Conservation (phyloP, 2,329 filamentous ascomycete genomes). For the Aspergillus flavus region DNA sequence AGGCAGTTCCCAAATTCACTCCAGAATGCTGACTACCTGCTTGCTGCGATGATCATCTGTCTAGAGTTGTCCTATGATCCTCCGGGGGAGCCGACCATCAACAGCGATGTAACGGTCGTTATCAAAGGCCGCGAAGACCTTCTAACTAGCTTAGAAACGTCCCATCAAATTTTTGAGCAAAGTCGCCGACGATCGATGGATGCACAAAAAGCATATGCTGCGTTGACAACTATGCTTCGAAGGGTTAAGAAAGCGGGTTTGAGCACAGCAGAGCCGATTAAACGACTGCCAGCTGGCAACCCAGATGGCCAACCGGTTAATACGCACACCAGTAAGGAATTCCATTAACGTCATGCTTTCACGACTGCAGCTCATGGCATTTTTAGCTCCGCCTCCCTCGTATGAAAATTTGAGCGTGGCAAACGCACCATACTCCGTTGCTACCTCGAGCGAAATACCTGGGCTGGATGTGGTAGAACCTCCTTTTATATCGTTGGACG, state of each 20-base stretch:
- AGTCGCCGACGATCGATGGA: conserved; percentile 27
- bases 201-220: conserved; percentile 30
- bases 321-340: conserved; percentile 1
- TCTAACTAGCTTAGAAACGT: conserved; percentile 27
- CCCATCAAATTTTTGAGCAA: conserved; percentile 32
- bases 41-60: conserved; percentile 64
- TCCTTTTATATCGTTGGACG: conserved; percentile 22
- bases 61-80: conserved; percentile 40
- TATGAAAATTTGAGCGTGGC: conserved; percentile 15
- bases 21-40: conserved; percentile 62
- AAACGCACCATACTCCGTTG: conserved; percentile 6
- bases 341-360: neutral
- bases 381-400: conserved; percentile 15
- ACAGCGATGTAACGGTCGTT: conserved; percentile 17
- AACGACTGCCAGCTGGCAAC: neutral
- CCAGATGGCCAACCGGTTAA: neutral
- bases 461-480: conserved; percentile 11
- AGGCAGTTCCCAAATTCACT: conserved; percentile 62
- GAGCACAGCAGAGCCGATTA: neutral
- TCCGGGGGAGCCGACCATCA: conserved; percentile 9
- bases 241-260: conserved; percentile 19
- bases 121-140: conserved; percentile 26
- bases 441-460: neutral
- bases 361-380: neutral
- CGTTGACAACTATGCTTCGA: conserved; percentile 33